Base-by-base conservation (phyloP, 2,329 filamentous ascomycete species). In the Aspergillus melleus region DNA sequence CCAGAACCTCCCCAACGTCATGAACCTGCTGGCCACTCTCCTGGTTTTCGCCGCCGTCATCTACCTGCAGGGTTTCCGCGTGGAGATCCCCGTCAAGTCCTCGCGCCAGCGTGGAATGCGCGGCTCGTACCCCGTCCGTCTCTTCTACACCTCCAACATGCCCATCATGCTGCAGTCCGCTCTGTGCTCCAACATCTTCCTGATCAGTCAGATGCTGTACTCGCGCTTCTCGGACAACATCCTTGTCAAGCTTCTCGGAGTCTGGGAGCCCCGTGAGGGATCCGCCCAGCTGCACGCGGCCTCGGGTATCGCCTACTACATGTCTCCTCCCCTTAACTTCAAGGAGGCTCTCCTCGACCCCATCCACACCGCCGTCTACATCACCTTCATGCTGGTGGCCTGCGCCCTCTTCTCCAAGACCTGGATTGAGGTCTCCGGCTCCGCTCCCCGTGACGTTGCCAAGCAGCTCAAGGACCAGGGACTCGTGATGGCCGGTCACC, bases 81-180 rank as follows among this genome's bases (percentile, higher is more conserved):
- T 99, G 75, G 95, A 99, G 84, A 99, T 99, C 76, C 96, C 96
- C 64, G 95, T 99, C 86, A 99, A 99, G 89, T 97, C 93, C 62
- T 94, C 92, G 72, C 93, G 95, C 82, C 95, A 99, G 87, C 93
- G 95, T 85, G 95, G 95, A 80, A 95, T 96, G 77, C 94, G 95
- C 73, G 96, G 94, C 74, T 96, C 93, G 46, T 99, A 98, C 87
- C 95, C 95, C 73, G 88, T 99, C 79, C 94, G 96, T 75, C 91
- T 99, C 61, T 99, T 99, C 88, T 99, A 99, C 84, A 99, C 95
- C 76, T 97, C 93, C 79, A 99, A 99, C 90, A 99, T 99, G 96
- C 95, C 95, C 76, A 99, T 99, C 82, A 99, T 99, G 95, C 86
- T 99, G 78, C 96, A 99, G 84, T 98, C 94, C 52, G 95, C 95